Conservation (phyloP, 345 rosid species). For the Aurinia saxatilis region DNA sequence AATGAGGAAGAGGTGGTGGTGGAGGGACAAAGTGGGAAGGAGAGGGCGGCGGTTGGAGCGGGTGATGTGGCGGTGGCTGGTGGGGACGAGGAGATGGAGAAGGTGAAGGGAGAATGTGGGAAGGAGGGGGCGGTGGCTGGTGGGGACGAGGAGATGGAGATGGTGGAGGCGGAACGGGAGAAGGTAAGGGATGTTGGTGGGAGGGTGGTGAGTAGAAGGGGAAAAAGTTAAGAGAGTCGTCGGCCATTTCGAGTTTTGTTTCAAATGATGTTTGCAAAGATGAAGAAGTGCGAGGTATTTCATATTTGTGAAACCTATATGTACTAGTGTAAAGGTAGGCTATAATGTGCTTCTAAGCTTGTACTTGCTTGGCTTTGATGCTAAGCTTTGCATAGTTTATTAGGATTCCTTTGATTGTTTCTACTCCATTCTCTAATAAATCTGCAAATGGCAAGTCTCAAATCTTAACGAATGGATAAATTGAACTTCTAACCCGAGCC, state of each 20-base stretch:
- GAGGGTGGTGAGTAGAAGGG: slow-evolving; percentile 23
- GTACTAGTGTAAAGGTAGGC: slow-evolving; percentile 12
- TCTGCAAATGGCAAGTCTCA: background rate
- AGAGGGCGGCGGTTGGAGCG: slow-evolving; percentile 24
- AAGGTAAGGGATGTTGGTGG: slow-evolving; percentile 19
- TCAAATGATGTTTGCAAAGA: background rate
- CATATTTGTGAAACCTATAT: slow-evolving; percentile 20
- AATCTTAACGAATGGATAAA: too few relatives aligned
- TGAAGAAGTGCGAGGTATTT: background rate
- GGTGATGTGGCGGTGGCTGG: slow-evolving; percentile 2
- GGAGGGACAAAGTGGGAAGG: slow-evolving; percentile 23
- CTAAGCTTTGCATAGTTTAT: slow-evolving; percentile 9
- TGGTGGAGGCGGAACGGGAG: slow-evolving; percentile 23
- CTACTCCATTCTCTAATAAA: slow-evolving; percentile 19
- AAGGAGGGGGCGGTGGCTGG: slow-evolving; percentile 16
- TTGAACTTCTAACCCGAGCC: too few relatives aligned
- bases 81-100: background rate
- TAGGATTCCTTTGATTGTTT: slow-evolving; percentile 12
- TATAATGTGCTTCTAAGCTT: slow-evolving; percentile 23
- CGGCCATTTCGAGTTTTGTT: background rate
- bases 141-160: background rate
- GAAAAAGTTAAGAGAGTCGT: slow-evolving; percentile 1
- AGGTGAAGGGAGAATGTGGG: slow-evolving; percentile 22
- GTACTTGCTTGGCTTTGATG: slow-evolving; percentile 21
- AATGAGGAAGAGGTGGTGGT: slow-evolving; percentile 29